Conservation (phyloP, 192 early-diverging fungal species). For the Chytriomyces hyalinus region DNA sequence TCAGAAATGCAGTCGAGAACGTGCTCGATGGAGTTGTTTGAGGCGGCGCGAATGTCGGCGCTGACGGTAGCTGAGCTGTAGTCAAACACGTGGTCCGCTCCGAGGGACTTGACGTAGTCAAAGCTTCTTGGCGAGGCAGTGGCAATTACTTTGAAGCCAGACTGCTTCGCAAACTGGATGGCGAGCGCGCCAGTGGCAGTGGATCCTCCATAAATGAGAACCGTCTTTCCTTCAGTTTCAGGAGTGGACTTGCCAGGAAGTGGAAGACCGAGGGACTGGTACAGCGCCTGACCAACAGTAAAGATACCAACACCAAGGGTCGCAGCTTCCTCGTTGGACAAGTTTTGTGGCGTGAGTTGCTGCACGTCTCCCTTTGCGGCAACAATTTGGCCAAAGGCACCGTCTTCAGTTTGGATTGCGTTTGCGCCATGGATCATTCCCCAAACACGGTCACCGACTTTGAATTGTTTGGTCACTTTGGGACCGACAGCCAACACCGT, state of each 20-base stretch:
- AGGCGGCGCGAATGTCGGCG: constrained; percentile 24
- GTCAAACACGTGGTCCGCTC: constrained; percentile 37
- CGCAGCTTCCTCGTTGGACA: constrained; percentile 14
- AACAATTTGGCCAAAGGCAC: constrained; percentile 11
- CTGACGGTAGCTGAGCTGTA: constrained; percentile 25
- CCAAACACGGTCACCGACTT: constrained; percentile 22
- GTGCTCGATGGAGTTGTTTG: constrained; percentile 26
- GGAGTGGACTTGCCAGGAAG: constrained; percentile 16
- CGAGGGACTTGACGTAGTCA: constrained; percentile 31
- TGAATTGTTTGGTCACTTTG: constrained; percentile 12
- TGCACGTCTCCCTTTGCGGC: constrained; percentile 18
- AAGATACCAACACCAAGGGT: constrained; percentile 18
- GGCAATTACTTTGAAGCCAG: constrained; percentile 30
- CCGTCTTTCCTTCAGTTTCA: background rate
- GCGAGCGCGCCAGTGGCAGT: constrained; percentile 45
- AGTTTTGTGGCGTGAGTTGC: constrained; percentile 6
- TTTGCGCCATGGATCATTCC: constrained; percentile 12
- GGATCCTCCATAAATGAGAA: constrained; percentile 45
- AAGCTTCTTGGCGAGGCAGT: constrained; percentile 35
- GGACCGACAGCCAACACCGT: constrained; percentile 37
- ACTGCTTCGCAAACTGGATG: constrained; percentile 45
- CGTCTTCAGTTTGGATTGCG: constrained; percentile 13
- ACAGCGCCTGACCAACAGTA: constrained; percentile 21
- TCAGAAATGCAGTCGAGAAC: constrained; percentile 34
- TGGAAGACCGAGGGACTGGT: constrained; percentile 33